phyloP scores from a whole-genome alignment of 2,329 filamentous ascomycete species.

The Xylariaceae sp. region DNA sequence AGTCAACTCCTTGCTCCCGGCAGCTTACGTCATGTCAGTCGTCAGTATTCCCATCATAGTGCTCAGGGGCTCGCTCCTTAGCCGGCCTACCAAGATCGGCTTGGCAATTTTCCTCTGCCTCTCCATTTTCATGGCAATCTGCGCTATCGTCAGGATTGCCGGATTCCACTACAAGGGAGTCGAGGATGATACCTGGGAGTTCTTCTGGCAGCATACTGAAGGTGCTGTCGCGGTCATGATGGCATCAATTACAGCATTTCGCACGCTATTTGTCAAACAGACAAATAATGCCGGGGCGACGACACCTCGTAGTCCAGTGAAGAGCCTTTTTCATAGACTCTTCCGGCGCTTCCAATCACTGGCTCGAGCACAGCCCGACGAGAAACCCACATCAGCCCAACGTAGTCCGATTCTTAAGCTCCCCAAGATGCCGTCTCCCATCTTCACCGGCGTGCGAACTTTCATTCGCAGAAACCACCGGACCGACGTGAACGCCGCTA shows the following conservation, averaged over 20 bases:
- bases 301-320: conserved; percentile 2
- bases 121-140: conserved; percentile 26
- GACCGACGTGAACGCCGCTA: neutral
- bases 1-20: neutral
- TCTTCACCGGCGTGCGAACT: conserved; percentile 16
- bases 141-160: conserved; percentile 20
- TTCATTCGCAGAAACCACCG: neutral
- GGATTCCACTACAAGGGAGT: conserved; percentile 10
- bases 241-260: conserved; percentile 29
- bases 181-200: conserved; percentile 26
- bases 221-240: conserved; percentile 27
- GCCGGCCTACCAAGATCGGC: conserved; percentile 19
- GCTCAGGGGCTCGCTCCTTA: conserved; percentile 18
- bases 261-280: conserved; percentile 24
- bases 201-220: conserved; percentile 30
- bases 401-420: conserved; percentile 5
- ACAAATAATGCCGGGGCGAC: conserved; percentile 1
- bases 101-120: conserved; percentile 26
- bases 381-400: conserved; percentile 3
- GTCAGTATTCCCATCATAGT: conserved; percentile 30
- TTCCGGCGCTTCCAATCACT: conserved; percentile 9
- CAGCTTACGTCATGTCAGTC: conserved; percentile 10
- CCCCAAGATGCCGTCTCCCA: conserved; percentile 13
- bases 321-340: conserved; percentile 5
- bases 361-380: conserved; percentile 9